Evolutionary conservation across 345 rosid genomes (phyloP).

Genomic region (Rhodomyrtus tomentosa): DNA sequence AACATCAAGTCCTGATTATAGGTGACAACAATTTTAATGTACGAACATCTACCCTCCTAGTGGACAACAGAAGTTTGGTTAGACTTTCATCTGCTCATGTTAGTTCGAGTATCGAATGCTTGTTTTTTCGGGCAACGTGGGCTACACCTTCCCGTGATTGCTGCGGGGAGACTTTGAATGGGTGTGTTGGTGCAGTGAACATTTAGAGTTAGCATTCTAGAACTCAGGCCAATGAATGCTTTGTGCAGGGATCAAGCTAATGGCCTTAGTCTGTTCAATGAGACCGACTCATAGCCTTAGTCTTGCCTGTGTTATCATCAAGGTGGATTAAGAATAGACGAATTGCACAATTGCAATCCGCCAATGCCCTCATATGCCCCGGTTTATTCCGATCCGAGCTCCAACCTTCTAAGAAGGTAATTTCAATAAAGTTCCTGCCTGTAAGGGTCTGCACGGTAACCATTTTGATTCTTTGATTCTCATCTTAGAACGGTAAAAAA

Average conservation of each 20-base stretch:
- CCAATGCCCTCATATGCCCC: not conserved
- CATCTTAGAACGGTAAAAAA: too few relatives aligned
- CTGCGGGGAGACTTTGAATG: too few relatives aligned
- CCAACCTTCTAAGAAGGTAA: not conserved
- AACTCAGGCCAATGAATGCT: not conserved
- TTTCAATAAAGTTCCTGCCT: rapidly evolving
- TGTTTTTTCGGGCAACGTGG: not conserved
- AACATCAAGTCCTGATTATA: too few relatives aligned
- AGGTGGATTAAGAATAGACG: not conserved
- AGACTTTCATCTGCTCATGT: too few relatives aligned
- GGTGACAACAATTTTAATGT: too few relatives aligned
- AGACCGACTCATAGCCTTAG: not conserved
- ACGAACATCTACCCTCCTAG: too few relatives aligned
- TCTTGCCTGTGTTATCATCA: not conserved
- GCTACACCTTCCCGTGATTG: not conserved
- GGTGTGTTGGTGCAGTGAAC: not conserved
- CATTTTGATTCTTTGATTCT: too few relatives aligned
- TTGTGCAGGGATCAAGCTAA: not conserved
- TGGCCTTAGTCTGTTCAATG: not conserved
- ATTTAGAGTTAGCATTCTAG: not conserved
- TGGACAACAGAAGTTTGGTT: too few relatives aligned
- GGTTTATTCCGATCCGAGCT: not conserved
- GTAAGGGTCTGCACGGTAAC: too few relatives aligned
- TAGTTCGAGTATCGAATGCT: not conserved
- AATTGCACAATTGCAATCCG: too few relatives aligned